phyloP scores from a whole-genome alignment of 1,139 yeast species.

The Saccharomyces uvarum region DNA sequence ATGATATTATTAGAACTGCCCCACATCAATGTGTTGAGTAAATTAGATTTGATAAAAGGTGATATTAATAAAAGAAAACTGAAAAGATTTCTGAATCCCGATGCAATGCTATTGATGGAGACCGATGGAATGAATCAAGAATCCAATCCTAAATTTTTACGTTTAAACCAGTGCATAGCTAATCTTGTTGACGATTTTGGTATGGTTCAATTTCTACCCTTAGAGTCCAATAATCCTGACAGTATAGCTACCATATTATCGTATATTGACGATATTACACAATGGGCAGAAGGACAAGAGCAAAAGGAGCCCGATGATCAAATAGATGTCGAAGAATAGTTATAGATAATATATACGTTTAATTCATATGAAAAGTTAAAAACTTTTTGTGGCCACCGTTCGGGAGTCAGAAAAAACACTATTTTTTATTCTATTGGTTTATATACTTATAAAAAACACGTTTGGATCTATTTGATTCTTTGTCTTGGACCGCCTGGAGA shows the following conservation, averaged over 20 bases:
- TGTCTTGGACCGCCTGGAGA: slow-evolving; percentile 86
- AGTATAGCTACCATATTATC: slow-evolving; percentile 78
- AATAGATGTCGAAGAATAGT: slow-evolving; percentile 45
- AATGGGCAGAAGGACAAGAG: slow-evolving; percentile 94
- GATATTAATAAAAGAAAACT: slow-evolving; percentile 66
- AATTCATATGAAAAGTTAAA: not conserved
- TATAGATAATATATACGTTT: not conserved
- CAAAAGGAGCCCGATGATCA: slow-evolving; percentile 92
- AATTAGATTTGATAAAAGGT: slow-evolving; percentile 75
- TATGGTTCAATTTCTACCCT: slow-evolving; percentile 92
- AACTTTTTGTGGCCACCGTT: not conserved
- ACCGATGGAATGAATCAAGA: slow-evolving; percentile 36
- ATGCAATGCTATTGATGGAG: slow-evolving; percentile 63
- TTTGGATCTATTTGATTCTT: slow-evolving; percentile 37
- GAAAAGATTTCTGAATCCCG: slow-evolving; percentile 84
- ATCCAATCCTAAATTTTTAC: slow-evolving; percentile 68
- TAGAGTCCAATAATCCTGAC: slow-evolving; percentile 75
- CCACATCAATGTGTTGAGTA: slow-evolving; percentile 81
- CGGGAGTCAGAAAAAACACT: not conserved
- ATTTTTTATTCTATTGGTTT: not conserved
- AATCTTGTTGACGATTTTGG: slow-evolving; percentile 92
- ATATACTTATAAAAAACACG: not conserved
- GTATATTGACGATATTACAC: slow-evolving; percentile 93
- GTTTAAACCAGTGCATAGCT: slow-evolving; percentile 74
- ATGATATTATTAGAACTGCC: slow-evolving; percentile 93